Conservation (phyloP, 345 rosid species). For the Euphorbia lathyris region DNA sequence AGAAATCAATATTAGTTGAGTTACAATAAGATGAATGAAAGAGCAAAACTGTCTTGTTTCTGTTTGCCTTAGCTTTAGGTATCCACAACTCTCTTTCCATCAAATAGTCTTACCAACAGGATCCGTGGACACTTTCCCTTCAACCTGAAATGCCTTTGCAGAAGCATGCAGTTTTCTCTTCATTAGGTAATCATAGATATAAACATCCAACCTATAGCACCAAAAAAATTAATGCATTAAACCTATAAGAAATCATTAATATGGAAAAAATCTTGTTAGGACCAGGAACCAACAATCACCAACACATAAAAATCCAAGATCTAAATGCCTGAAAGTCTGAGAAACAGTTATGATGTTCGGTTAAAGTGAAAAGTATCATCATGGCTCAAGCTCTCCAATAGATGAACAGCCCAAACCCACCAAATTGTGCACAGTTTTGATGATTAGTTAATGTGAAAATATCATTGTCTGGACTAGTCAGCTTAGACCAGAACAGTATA, state of each 20-base stretch:
- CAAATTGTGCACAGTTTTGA: background rate
- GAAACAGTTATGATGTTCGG: no score
- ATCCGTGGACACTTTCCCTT: constrained; percentile 52
- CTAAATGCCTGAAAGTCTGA: background rate
- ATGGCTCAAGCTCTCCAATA: background rate
- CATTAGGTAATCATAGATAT: constrained; percentile 59
- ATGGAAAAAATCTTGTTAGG: background rate
- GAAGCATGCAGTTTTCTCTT: constrained; percentile 61
- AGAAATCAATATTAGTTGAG: constrained; percentile 14
- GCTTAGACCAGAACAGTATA: background rate
- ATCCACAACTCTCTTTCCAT: background rate
- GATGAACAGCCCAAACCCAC: background rate
- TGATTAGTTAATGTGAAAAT: background rate
- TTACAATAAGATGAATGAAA: background rate
- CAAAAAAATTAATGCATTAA: background rate
- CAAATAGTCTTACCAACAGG: constrained; percentile 51
- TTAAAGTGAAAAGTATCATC: background rate
- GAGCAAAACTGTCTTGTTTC: background rate
- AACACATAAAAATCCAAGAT: background rate
- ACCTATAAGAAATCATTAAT: constrained; percentile 4
- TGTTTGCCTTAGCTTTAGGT: background rate
- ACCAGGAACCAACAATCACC: background rate
- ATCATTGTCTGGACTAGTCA: background rate
- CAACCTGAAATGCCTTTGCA: constrained; percentile 61
- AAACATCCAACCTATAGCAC: constrained; percentile 59